These are phyloP conservation scores for Pythium chondricola DNA, from an alignment of 352 stramenopile genomes.

Conservation along the genomic window DNA sequence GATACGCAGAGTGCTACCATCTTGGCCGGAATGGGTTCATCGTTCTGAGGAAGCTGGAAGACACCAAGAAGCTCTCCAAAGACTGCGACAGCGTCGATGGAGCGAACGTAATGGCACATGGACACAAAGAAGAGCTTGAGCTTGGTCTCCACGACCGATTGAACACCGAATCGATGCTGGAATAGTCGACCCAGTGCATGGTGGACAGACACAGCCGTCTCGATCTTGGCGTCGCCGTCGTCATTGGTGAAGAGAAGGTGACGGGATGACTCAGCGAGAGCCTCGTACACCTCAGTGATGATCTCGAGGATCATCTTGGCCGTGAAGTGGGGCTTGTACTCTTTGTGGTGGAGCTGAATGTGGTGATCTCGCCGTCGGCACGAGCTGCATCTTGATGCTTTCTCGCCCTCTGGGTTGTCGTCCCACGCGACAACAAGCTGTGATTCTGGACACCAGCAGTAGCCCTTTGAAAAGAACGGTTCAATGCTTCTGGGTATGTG, in stretches of 20 bases:
- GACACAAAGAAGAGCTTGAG: conserved; percentile 60
- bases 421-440: conserved; percentile 10
- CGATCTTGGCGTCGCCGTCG: not conserved
- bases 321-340: conserved; percentile 51
- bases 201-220: conserved; percentile 32
- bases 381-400: not conserved
- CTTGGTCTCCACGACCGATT: conserved; percentile 43
- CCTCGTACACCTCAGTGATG: conserved; percentile 48
- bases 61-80: conserved; percentile 62
- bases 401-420: conserved; percentile 1
- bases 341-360: conserved; percentile 19
- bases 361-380: conserved; percentile 22
- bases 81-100: conserved; percentile 53
- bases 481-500: conserved; percentile 38
- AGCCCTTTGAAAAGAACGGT: conserved; percentile 43
- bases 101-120: conserved; percentile 40
- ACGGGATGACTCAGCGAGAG: conserved; percentile 32
- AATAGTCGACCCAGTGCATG: conserved; percentile 38
- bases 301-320: conserved; percentile 39
- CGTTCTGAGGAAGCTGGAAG: conserved; percentile 22
- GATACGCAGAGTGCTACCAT: conserved; percentile 53
- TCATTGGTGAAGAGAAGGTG: conserved; percentile 39
- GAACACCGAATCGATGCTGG: conserved; percentile 41
- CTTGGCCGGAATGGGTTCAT: conserved; percentile 33
- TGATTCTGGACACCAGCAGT: conserved; percentile 50